Evolutionary conservation across 163 green algal genomes (phyloP).

Genomic region (Scenedesmus sp.): DNA sequence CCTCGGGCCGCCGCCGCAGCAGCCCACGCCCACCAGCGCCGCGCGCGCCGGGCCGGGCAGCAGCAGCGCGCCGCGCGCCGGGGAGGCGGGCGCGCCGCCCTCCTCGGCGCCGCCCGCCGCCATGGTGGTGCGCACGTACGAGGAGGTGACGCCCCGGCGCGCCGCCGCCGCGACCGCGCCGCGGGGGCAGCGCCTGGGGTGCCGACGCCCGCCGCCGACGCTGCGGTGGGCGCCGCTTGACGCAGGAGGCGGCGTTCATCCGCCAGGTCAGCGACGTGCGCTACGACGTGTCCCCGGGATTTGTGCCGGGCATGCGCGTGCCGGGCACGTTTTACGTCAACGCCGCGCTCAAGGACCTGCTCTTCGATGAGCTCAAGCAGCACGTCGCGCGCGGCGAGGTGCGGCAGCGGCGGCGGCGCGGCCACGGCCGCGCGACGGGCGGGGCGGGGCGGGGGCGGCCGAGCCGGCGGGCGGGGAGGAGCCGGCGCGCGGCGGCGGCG

Average conservation of each 20-base stretch:
- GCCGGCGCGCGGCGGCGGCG: too few species aligned
- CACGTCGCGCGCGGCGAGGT: slow-evolving; percentile 24
- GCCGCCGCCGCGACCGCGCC: neutral
- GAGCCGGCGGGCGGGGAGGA: too few species aligned
- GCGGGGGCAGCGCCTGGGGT: neutral
- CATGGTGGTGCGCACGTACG: slow-evolving; percentile 1
- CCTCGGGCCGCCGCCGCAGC: too few species aligned
- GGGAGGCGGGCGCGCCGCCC: too few species aligned
- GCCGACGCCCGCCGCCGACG: too few species aligned
- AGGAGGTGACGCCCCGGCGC: neutral
- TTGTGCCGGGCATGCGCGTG: slow-evolving; percentile 58
- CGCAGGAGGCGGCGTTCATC: slow-evolving; percentile 46
- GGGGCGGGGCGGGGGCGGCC: too few species aligned
- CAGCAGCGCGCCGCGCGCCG: too few species aligned
- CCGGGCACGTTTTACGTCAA: slow-evolving; percentile 61
- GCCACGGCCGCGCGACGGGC: too few species aligned
- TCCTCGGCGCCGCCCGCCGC: too few species aligned
- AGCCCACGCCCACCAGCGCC: too few species aligned
- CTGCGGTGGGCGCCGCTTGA: neutral
- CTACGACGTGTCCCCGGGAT: slow-evolving; percentile 51
- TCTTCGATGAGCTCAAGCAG: slow-evolving; percentile 58
- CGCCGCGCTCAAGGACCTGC: slow-evolving; percentile 50
- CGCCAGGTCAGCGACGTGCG: slow-evolving; percentile 46
- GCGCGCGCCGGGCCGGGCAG: too few species aligned
- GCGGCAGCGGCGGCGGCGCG: neutral